Conservation (phyloP, 2,329 filamentous ascomycete genomes). For the Ceratocystis alfenasii region DNA sequence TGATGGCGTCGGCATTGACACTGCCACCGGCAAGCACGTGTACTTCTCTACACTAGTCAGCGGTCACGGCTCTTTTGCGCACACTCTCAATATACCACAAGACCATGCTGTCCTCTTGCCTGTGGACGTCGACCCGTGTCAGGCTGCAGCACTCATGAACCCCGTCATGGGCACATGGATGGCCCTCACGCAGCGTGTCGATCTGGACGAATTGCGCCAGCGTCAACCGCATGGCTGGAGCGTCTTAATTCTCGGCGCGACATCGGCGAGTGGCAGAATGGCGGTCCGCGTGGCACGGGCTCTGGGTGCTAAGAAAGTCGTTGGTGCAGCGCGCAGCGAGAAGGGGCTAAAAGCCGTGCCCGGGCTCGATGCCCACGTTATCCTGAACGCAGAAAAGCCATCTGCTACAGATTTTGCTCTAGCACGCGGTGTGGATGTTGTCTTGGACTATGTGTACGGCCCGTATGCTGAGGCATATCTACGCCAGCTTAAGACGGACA, state of each 20-base stretch:
- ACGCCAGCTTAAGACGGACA: conserved; percentile 31
- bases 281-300: conserved; percentile 38
- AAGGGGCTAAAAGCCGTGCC: neutral
- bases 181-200: conserved; percentile 38
- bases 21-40: conserved; percentile 36
- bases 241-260: conserved; percentile 42
- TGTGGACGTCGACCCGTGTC: conserved; percentile 35
- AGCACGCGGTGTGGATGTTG: conserved; percentile 38
- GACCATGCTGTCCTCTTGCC: conserved; percentile 33
- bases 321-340: conserved; percentile 38
- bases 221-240: conserved; percentile 31
- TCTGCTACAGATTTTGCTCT: neutral
- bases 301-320: conserved; percentile 38
- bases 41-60: conserved; percentile 35
- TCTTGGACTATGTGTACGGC: conserved; percentile 48
- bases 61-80: conserved; percentile 32
- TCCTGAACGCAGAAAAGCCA: neutral
- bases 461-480: conserved; percentile 34
- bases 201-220: neutral
- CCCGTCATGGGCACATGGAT: conserved; percentile 47
- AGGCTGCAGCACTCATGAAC: conserved; percentile 43
- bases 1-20: conserved; percentile 40
- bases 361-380: conserved; percentile 26
- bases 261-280: conserved; percentile 40
- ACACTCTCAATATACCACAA: conserved; percentile 38